Evolutionary conservation across 768 basidiomycete species (phyloP).

Genomic region (Hericium erinaceus): DNA sequence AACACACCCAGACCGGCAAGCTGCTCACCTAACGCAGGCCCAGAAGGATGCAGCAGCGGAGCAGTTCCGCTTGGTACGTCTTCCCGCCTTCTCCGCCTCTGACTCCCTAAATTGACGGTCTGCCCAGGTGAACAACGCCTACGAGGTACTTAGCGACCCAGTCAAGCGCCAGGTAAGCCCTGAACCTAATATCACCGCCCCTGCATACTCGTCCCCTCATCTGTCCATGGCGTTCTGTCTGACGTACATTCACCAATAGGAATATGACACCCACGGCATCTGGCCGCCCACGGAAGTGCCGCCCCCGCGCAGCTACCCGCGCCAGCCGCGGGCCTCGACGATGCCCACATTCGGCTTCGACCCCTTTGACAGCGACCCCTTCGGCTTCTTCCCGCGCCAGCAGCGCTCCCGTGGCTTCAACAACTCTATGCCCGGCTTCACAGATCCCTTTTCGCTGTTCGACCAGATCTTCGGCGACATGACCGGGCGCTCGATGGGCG

Average conservation of each 20-base stretch:
- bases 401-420: slow-evolving; percentile 19
- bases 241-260: slow-evolving; percentile 22
- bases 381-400: slow-evolving; percentile 1
- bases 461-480: slow-evolving; percentile 50
- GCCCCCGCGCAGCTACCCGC: slow-evolving; percentile 1
- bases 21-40: slow-evolving; percentile 28
- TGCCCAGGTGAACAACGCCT: slow-evolving; percentile 65
- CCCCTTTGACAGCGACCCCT: not conserved
- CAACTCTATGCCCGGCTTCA: slow-evolving; percentile 44
- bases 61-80: slow-evolving; percentile 33
- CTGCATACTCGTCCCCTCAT: slow-evolving; percentile 1
- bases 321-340: slow-evolving; percentile 1
- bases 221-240: not conserved
- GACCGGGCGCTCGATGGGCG: not conserved
- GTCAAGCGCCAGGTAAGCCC: slow-evolving; percentile 44
- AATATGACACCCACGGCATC: slow-evolving; percentile 62
- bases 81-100: slow-evolving; percentile 14
- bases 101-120: slow-evolving; percentile 2
- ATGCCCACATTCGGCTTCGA: slow-evolving; percentile 1
- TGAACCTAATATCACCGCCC: not conserved
- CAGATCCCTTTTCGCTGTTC: slow-evolving; percentile 70
- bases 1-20: slow-evolving; percentile 70
- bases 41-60: slow-evolving; percentile 59
- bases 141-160: slow-evolving; percentile 60
- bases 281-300: slow-evolving; percentile 54